Evolutionary conservation across 805 yeast species (phyloP), one percentile per base, ranked within the genome.

Genomic region (Hemisphaericaspora nanyangensis): DNA sequence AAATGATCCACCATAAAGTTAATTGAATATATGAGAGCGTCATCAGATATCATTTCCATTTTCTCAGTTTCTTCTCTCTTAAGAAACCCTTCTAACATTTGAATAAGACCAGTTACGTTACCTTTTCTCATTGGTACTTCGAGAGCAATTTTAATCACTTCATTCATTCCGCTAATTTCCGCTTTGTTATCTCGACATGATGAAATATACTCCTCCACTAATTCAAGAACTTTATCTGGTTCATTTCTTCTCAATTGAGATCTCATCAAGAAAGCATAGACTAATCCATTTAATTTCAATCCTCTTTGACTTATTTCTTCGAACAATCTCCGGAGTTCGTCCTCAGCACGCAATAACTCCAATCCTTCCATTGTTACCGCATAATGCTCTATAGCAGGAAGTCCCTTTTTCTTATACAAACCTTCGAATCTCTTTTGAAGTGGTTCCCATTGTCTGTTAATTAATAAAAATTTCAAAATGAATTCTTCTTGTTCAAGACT

Each of bases 341-440:
- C 68, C 29, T 51, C 58, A 47, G 75, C 78, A 7, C 77, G 81
- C 25, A 63, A 54, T 4, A 51, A 45, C 1, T 85, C 80, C 43
- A 85, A 60, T 0, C 84, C 78, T 38, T 65, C 59, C 74, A 85
- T 79, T 10, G 82, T 79, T 13, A 78, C 71, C 3, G 74, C 67
- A 52, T 83, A 84, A 47, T 83, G 86, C 20, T 55, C 51, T 22
- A 68, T 58, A 34, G 70, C 69, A 1, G 85, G 85, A 18, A 76
- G 56, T 30, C 73, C 63, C 1, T 77, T 80, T n/a, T 64, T 56
- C 1, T 76, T 79, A 49, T 76, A 76, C 54, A 75, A 64, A 17
- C 64, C 68, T 49, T 79, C 82, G 53, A 83, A 82, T 34, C 74
- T 74, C 10, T 58, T 47, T 54, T 79, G 82, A 42, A 85, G 58